phyloP scores from a whole-genome alignment of 148 eudicot species.

The Spergularia marina region DNA sequence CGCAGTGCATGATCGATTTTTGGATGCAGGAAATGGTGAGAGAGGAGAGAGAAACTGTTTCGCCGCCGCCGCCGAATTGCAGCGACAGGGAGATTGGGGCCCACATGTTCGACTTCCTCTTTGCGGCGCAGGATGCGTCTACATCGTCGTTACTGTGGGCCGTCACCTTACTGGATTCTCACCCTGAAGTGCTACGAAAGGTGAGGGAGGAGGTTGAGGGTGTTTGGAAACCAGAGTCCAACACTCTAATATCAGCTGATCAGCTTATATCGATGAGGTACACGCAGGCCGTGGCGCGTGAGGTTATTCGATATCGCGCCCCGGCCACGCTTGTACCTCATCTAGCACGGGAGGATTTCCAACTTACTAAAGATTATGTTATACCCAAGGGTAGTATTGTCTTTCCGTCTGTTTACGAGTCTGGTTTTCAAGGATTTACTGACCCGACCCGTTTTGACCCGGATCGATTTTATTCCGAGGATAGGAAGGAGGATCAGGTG shows the following conservation, averaged over 20 bases:
- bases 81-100: slow-evolving; percentile 43
- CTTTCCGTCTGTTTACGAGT: slow-evolving; percentile 81
- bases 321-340: slow-evolving; percentile 88
- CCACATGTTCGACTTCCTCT: slow-evolving; percentile 72
- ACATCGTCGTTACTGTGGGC: slow-evolving; percentile 87
- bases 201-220: slow-evolving; percentile 50
- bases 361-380: slow-evolving; percentile 41
- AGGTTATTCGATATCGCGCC: slow-evolving; percentile 56
- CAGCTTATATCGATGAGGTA: slow-evolving; percentile 55
- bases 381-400: slow-evolving; percentile 77
- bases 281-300: slow-evolving; percentile 94
- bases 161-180: slow-evolving; percentile 57
- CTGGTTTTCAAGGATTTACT: slow-evolving; percentile 75
- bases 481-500: slow-evolving; percentile 59
- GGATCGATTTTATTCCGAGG: slow-evolving; percentile 67
- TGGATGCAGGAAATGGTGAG: slow-evolving; percentile 70
- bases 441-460: slow-evolving; percentile 79
- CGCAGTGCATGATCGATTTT: slow-evolving; percentile 66
- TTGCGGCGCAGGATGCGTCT: slow-evolving; percentile 88
- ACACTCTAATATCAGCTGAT: slow-evolving; percentile 44
- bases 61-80: slow-evolving; percentile 33
- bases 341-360: slow-evolving; percentile 62
- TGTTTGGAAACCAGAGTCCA: slow-evolving; percentile 46
- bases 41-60: slow-evolving; percentile 35
- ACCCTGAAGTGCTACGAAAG: slow-evolving; percentile 50